These are phyloP conservation scores for Neonectria punicea DNA, from an alignment of 2,329 filamentous ascomycete genomes.

Conservation along the genomic window DNA sequence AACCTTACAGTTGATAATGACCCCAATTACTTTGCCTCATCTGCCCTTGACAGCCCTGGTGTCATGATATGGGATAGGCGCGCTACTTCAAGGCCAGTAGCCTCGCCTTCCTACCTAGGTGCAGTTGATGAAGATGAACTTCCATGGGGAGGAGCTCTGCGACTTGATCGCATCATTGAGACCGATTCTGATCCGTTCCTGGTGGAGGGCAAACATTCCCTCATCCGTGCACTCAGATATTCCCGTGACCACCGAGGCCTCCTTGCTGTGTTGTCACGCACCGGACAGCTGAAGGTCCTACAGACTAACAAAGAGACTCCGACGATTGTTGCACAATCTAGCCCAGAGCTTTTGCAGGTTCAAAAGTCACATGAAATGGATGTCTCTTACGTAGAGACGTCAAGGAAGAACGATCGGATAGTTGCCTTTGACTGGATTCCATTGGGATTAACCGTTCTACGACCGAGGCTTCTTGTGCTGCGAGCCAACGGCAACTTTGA, in stretches of 20 bases:
- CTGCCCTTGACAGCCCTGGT: conserved; percentile 77
- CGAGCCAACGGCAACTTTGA: conserved; percentile 70
- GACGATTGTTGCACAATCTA: conserved; percentile 54
- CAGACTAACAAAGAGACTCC: conserved; percentile 66
- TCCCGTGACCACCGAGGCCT: conserved; percentile 71
- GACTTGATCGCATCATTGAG: conserved; percentile 67
- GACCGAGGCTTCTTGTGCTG: conserved; percentile 68
- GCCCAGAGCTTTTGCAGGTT: conserved; percentile 69
- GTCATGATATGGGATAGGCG: conserved; percentile 84
- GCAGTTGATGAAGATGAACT: conserved; percentile 70
- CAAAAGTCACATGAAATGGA: conserved; percentile 71
- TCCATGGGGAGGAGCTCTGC: conserved; percentile 71
- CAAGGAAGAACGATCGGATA: conserved; percentile 67
- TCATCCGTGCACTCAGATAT: conserved; percentile 71
- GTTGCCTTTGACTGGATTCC: conserved; percentile 77
- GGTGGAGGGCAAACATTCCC: conserved; percentile 66
- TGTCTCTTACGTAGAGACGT: conserved; percentile 63
- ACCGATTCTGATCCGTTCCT: conserved; percentile 61
- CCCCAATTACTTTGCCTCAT: conserved; percentile 86
- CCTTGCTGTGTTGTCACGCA: conserved; percentile 69
- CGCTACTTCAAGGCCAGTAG: conserved; percentile 62
- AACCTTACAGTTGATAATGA: conserved; percentile 84
- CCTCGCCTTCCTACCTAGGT: conserved; percentile 65
- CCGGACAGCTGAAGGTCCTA: conserved; percentile 71
- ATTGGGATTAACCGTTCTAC: conserved; percentile 63